A percentile compares a stretch with the other conserved stretches of the same genome.
These are phyloP conservation scores for Corymbia citriodora DNA, from an alignment of 441 rosid species.

Conservation along the genomic window DNA sequence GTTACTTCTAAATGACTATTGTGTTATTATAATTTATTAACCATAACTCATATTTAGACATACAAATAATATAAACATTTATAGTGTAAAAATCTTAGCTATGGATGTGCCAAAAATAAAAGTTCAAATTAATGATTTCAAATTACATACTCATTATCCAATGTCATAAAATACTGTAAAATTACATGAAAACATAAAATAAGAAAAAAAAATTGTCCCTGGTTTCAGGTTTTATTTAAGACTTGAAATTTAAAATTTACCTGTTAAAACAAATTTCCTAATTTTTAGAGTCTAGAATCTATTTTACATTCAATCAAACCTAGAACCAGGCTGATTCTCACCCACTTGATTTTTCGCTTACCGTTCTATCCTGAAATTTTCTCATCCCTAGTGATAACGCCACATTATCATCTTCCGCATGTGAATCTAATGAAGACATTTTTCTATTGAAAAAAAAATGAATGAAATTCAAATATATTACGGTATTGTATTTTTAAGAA, in stretches of 20 bases:
- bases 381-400: not conserved
- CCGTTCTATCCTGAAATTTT: accelerated
- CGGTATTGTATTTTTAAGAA: not conserved
- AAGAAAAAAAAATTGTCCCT: no score
- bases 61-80: no score
- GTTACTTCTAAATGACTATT: no score
- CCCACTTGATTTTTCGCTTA: accelerated
- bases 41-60: no score
- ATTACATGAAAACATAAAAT: no score
- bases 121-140: no score
- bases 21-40: no score
- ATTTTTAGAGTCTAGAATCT: accelerated
- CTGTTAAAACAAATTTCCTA: accelerated
- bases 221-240: accelerated
- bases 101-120: no score
- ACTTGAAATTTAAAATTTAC: no score
- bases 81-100: accelerated
- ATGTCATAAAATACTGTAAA: accelerated
- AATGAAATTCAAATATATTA: not conserved
- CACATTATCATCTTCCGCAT: not conserved
- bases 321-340: accelerated
- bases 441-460: not conserved
- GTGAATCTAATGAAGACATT: not conserved
- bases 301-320: no score
- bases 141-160: no score